Evolutionary conservation across 2,329 filamentous ascomycete species (phyloP).

Genomic region (Kalaharituber pfeilii): DNA sequence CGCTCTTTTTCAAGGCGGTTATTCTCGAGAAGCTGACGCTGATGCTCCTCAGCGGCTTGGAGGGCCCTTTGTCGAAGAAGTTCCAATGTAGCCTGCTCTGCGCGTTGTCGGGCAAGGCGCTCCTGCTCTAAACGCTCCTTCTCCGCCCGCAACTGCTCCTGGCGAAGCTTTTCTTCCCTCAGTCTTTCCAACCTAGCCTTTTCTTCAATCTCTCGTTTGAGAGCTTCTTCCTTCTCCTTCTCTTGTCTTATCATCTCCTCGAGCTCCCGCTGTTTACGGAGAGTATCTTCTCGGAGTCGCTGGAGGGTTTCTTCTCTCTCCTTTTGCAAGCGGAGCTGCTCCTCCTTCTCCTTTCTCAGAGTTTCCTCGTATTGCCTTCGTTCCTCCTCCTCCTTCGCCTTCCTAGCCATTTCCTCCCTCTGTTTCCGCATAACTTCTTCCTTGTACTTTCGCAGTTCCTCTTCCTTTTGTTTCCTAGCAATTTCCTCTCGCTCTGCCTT

Average conservation of each 20-base stretch:
- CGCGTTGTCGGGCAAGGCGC: conserved; percentile 7
- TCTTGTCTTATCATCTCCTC: conserved; percentile 12
- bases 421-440: conserved; percentile 9
- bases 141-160: conserved; percentile 10
- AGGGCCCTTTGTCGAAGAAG: conserved; percentile 40
- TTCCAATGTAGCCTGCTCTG: conserved; percentile 12
- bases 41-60: conserved; percentile 59
- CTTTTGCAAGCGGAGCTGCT: conserved; percentile 9
- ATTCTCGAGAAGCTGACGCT: conserved; percentile 68
- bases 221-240: conserved; percentile 13
- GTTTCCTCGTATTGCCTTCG: background rate
- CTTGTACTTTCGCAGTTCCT: conserved; percentile 3
- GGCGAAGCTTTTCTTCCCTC: conserved; percentile 8
- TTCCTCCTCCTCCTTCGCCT: conserved; percentile 3
- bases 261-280: conserved; percentile 6
- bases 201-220: conserved; percentile 9
- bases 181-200: conserved; percentile 11
- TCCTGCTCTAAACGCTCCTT: conserved; percentile 12
- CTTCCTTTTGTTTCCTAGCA: conserved; percentile 1
- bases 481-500: conserved; percentile 78
- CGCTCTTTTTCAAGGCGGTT: conserved; percentile 28
- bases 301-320: conserved; percentile 4
- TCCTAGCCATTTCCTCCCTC: conserved; percentile 3
- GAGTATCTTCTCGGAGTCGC: conserved; percentile 6
- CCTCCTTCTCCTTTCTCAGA: conserved; percentile 5